Conservation (phyloP, 164 flowering plant genomes). For the Aristolochia contorta region DNA sequence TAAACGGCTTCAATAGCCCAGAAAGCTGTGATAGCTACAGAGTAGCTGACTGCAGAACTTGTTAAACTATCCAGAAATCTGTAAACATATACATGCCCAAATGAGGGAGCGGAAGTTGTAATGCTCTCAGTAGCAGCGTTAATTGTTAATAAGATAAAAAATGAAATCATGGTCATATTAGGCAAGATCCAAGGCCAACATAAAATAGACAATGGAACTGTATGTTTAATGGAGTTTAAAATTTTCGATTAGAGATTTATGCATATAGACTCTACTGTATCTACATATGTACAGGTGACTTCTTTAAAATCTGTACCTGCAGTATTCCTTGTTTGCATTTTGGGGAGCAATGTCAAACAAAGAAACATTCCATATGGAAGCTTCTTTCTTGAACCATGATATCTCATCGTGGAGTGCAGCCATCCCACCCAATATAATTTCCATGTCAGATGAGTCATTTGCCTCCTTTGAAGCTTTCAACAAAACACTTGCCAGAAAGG, state of each 20-base stretch:
- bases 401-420: constrained; percentile 72
- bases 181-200: no score
- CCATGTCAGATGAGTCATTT: constrained; percentile 45
- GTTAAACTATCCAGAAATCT: constrained; percentile 63
- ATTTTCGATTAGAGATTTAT: no score
- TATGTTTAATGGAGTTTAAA: no score
- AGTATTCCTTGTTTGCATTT: constrained; percentile 43
- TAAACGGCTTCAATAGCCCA: constrained; percentile 90
- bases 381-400: constrained; percentile 80
- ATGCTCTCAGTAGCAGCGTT: background rate
- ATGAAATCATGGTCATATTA: no score
- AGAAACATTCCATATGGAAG: constrained; percentile 54
- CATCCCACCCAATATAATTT: constrained; percentile 55
- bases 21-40: constrained; percentile 65
- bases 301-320: constrained; percentile 46
- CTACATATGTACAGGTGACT: background rate
- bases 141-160: no score
- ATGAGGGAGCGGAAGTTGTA: background rate
- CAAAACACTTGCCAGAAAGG: constrained; percentile 63
- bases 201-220: no score
- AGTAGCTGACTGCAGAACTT: constrained; percentile 42
- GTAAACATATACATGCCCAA: background rate
- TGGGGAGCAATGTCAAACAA: constrained; percentile 38
- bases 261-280: no score
- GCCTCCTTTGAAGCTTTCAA: constrained; percentile 57